Base-by-base conservation (phyloP, 2,329 filamentous ascomycete genomes). In the Plectosphaerella plurivora region DNA sequence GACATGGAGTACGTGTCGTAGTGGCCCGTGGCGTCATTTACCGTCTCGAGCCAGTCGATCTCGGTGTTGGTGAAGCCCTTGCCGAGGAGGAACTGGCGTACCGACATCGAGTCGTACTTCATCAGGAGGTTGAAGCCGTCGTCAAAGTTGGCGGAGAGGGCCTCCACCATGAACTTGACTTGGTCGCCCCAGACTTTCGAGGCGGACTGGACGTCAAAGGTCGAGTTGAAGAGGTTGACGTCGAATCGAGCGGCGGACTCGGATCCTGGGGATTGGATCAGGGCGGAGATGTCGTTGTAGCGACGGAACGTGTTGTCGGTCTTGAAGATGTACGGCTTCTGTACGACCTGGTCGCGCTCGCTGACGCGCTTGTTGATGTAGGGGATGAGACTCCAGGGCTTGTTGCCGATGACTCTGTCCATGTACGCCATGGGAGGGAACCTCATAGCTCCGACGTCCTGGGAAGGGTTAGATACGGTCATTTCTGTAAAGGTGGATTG, bases 371-470 rank as follows among this genome's bases (percentile, higher is more conserved):
- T 28, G 20, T 61, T 60, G 45, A 61, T 57, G 45, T 61, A 61
- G 3, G 59, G 53, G 12, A 61, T 57, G 8, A 62, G 49, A 35
- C 56, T 59, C 53, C 59, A 60, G 4, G 57, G 47, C 8, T 55
- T 22, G 33, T 57, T 41, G 28, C 60, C 60, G 18, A 61, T 56
- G 33, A 62, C 44, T 33, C 59, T 57, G 18, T 59, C 56, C 65
- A 65, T 68, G 49, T 64, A 61, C 2, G 52, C 24, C 54, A 64
- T 71, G 6, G 69, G 59, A 0, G 70, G 71, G 39, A 69, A 73
- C 4, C 71, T 54, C 72, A 73, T 73, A 0, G 71, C 72, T 3
- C 70, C 71, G 7, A 73, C 63, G 51, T 73, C 71, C 50, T 65
- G 57, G 9, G 18, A 22, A 1, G 1, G 22, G 50, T 57, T 5